Evolutionary conservation across 2,329 filamentous ascomycete genomes (phyloP), one percentile per base, ranked within the genome.

Genomic region (Diaporthe batatas): DNA sequence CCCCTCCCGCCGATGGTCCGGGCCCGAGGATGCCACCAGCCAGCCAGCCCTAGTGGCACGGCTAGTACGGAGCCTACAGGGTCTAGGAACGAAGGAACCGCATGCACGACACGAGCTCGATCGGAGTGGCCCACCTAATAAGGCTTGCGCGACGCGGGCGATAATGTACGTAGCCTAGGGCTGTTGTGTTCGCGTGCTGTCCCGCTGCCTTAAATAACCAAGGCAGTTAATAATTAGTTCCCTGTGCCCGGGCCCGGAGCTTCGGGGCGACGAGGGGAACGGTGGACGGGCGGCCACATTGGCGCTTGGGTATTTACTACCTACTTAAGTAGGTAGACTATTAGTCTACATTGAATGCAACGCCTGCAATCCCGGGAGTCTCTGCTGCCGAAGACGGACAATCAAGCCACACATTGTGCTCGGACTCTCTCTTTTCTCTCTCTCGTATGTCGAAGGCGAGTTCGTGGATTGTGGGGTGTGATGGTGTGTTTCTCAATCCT

Each of bases 171-270:
- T 23, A 49, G 44, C 44, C 54, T 57, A 57, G 32, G 54, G 44
- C 44, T 49, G 44, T 23, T 23, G 44, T 49, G 44, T 49, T 49
- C 21, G 47, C 47, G 47, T 51, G 47, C 1, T 51, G 47, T 51
- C n/a, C 16, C 47, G 44, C 47, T 23, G n/a, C 47, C 32, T 21
- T 21, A 58, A 36, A 18, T 36, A 36, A 36, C 4, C 21, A 16
- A 21, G n/a, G n/a, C n/a, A n/a, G n/a, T 29, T 29, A n/a, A n/a
- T 29, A 5, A 5, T 29, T 29, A 29, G 29, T 29, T 29, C n/a
- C 57, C n/a, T 36, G 62, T 12, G 44, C 47, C 62, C 62, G 62
- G 62, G 62, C n/a, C 62, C 62, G 62, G 47, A 21, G 32, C 16
- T 10, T 51, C 62, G 47, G 62, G 32, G 62, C 47, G 47, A n/a